Base-by-base conservation (phyloP, 176 grass and related monocot species). In the Lolium multiflorum region DNA sequence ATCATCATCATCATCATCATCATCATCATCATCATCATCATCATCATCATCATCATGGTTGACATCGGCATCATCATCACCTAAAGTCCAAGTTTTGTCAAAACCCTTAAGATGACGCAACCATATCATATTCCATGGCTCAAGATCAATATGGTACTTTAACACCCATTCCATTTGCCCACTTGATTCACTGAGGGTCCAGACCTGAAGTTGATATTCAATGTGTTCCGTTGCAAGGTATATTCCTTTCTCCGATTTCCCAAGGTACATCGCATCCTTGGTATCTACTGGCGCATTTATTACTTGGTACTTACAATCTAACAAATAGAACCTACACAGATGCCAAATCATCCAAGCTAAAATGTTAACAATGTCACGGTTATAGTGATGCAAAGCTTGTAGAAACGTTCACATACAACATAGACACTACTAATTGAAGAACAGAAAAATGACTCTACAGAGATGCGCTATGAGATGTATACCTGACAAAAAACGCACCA, bases 401-500 rank as follows among this genome's bases (percentile, higher is more conserved):
- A 58, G 55, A 58, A 58, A 4, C 55, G 16, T 20, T n/a, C 55
- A 58, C 18, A n/a, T n/a, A 4, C 1, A n/a, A n/a, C 6, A 58
- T 4, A 58, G n/a, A 20, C 55, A 58, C 17, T 58, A n/a, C 17
- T 58, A 58, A n/a, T 58, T 15, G 6, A 20, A 58, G 55, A 58
- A 20, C 18, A 18, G 55, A 58, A n/a, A 17, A 58, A 15, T 18
- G 7, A n/a, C 4, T n/a, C 16, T n/a, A 15, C 6, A 58, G n/a
- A 20, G 18, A 58, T 20, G 55, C 5, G 8, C 17, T 65, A 31
- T 28, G 51, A 49, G 47, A 5, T 37, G 18, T 21, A 3, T 79
- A 63, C 57, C 77, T 63, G 37, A 46, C 44, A 1, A 62, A 20
- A 24, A 79, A 62, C 22, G 77, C 56, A 61, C 77, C 77, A 8